Percentiles rank a stretch among this genome's conserved stretches.
phyloP scores from a whole-genome alignment of 805 yeast genomes.

The Helenozyma rhizophorensis region DNA sequence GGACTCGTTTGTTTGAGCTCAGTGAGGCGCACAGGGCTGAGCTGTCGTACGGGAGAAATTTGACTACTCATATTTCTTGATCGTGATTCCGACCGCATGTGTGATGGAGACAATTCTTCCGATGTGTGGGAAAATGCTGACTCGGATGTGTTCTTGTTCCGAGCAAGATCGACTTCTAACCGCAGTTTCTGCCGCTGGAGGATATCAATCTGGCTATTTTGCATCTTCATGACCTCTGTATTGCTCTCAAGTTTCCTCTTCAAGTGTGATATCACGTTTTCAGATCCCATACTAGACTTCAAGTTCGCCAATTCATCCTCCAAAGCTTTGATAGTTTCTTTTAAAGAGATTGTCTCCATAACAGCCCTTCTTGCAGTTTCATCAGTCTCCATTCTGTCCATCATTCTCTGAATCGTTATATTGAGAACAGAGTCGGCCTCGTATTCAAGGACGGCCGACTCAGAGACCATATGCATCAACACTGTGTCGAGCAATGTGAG shows the following conservation, averaged over 20 bases:
- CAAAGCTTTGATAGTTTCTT: conserved; percentile 17
- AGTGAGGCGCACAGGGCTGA: no score
- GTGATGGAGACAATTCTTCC: no score
- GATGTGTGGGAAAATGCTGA: no score
- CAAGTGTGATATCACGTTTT: conserved; percentile 16
- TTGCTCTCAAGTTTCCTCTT: conserved; percentile 16
- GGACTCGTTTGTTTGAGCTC: no score
- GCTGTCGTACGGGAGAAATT: no score
- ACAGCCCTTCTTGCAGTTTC: conserved; percentile 33
- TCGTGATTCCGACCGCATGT: no score
- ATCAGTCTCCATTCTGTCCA: conserved; percentile 32
- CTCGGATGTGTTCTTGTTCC: no score
- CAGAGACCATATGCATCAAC: conserved; percentile 27
- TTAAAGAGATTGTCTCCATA: conserved; percentile 25
- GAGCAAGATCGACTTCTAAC: no score
- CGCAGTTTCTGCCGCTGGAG: conserved; percentile 21
- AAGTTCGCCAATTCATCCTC: conserved; percentile 6
- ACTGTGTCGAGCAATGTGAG: conserved; percentile 28
- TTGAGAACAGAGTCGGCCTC: conserved; percentile 26
- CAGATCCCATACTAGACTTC: conserved; percentile 16
- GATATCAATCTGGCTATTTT: conserved; percentile 19
- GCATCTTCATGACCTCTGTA: conserved; percentile 19
- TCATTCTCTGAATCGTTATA: conserved; percentile 29
- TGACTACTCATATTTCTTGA: no score
- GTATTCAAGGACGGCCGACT: conserved; percentile 18